Evolutionary conservation across 176 grass and related monocot genomes (phyloP).

Genomic region (barley (Hordeum vulgare)): MorexV3_pseudomolecules_assembly NC_058518.1:464308973-464309472

Average conservation of each 20-base stretch:
- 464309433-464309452: too few relatives aligned
- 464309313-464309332: neutral
- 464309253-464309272: conserved; percentile 4
- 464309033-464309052: neutral
- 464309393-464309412: neutral
- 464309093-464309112: neutral
- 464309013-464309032: neutral
- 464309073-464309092: conserved; percentile 3
- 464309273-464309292: neutral
- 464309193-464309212: neutral
- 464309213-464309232: conserved; percentile 8
- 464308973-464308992: too few relatives aligned
- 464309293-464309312: conserved; percentile 17
- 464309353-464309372: conserved; percentile 29
- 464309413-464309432: neutral
- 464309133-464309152: conserved; percentile 8
- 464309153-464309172: neutral
- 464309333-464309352: conserved; percentile 23
- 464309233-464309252: conserved; percentile 31
- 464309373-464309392: conserved; percentile 22
- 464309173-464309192: conserved; percentile 21
- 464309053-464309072: conserved; percentile 18
- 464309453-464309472: neutral
- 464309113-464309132: neutral
- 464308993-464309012: neutral